These are phyloP conservation scores for Nowakowskiella sp. DNA, from an alignment of 192 early-diverging fungal genomes.

Conservation along the genomic window DNA sequence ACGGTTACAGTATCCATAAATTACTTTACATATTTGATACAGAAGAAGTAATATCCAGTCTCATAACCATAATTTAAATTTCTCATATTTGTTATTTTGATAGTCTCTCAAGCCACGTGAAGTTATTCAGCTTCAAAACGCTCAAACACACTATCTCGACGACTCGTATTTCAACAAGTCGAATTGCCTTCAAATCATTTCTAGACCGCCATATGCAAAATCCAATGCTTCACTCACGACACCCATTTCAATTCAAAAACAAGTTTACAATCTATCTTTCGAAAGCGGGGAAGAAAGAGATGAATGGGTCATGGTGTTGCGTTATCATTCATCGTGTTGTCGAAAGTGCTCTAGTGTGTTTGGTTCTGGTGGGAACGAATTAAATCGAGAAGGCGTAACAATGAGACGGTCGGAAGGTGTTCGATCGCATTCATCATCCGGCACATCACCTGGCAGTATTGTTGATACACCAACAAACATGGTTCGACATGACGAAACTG, in stretches of 20 bases:
- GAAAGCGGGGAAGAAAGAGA: slow-evolving; percentile 22
- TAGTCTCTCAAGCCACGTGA: too few species aligned
- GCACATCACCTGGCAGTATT: too few species aligned
- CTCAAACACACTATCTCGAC: slow-evolving; percentile 23
- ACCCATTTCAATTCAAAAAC: slow-evolving; percentile 10
- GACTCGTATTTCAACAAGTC: slow-evolving; percentile 29
- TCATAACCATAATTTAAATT: background rate
- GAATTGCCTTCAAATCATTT: slow-evolving; percentile 32
- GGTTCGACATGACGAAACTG: too few species aligned
- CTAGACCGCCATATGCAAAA: too few species aligned
- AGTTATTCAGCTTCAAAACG: slow-evolving; percentile 18
- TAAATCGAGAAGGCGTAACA: too few species aligned
- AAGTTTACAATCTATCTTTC: slow-evolving; percentile 30
- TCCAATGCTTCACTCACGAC: too few species aligned
- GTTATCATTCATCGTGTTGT: slow-evolving; percentile 1
- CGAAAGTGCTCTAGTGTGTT: background rate
- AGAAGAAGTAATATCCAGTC: slow-evolving; percentile 13
- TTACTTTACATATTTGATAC: slow-evolving; percentile 32
- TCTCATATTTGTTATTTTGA: background rate
- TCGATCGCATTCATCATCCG: too few species aligned
- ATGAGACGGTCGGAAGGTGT: too few species aligned
- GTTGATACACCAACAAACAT: too few species aligned
- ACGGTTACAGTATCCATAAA: too few species aligned
- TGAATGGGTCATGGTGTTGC: slow-evolving; percentile 23
- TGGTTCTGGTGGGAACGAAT: too few species aligned